phyloP scores from a whole-genome alignment of 2,329 filamentous ascomycete genomes.

The Apiospora phragmitis region DNA sequence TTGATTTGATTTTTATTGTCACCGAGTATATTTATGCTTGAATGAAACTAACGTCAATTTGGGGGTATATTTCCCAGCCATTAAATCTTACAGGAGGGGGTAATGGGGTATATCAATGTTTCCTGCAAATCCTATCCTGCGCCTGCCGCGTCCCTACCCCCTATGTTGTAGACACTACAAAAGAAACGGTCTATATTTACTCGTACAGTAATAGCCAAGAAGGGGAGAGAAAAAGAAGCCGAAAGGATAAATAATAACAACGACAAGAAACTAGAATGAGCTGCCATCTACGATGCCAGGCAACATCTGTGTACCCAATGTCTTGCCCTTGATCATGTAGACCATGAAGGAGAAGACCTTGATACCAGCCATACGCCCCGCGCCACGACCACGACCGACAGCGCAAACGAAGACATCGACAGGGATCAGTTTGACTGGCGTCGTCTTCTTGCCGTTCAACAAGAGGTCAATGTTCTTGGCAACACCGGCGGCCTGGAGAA shows the following conservation, averaged over 20 bases:
- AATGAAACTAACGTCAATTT: neutral
- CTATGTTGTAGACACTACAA: neutral
- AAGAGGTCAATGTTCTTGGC: conserved; percentile 54
- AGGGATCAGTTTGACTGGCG: conserved; percentile 46
- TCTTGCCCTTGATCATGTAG: conserved; percentile 53
- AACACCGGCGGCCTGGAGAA: conserved; percentile 46
- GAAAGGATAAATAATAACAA: too few species aligned
- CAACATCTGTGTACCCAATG: conserved; percentile 45
- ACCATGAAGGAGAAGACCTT: conserved; percentile 52
- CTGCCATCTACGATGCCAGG: conserved; percentile 49
- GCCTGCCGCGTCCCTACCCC: neutral
- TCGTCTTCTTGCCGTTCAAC: conserved; percentile 44
- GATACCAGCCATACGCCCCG: conserved; percentile 47
- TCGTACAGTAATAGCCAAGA: neutral
- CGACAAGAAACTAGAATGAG: conserved; percentile 37
- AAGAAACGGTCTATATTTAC: neutral
- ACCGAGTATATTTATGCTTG: neutral
- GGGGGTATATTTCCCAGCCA: neutral
- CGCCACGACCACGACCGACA: conserved; percentile 50
- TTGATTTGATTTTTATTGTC: too few species aligned
- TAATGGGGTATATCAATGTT: neutral
- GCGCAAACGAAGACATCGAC: conserved; percentile 51
- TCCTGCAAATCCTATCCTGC: neutral
- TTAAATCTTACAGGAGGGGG: neutral
- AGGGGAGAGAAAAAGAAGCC: neutral